Conservation (phyloP, 2,329 filamentous ascomycete genomes). For the Nemania serpens region DNA sequence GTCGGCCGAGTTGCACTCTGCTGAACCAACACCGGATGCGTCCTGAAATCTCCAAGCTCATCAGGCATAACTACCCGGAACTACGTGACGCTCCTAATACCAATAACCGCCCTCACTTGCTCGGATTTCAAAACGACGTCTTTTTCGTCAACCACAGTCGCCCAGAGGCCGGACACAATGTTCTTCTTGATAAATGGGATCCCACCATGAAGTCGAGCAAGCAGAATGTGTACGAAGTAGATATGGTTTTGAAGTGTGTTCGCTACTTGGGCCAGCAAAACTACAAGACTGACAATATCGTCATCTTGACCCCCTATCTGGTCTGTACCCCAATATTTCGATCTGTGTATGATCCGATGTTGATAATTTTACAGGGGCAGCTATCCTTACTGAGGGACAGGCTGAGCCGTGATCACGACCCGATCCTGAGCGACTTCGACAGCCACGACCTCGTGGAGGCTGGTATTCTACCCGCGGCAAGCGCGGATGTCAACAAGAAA, state of each 20-base stretch:
- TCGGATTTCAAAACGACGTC: conserved; percentile 63
- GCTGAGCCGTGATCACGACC: conserved; percentile 63
- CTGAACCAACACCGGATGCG: conserved; percentile 69
- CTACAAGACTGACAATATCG: conserved; percentile 67
- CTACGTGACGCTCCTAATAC: conserved; percentile 60
- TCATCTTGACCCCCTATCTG: conserved; percentile 73
- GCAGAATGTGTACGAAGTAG: conserved; percentile 66
- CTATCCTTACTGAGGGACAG: conserved; percentile 59
- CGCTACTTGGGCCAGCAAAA: conserved; percentile 73
- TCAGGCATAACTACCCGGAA: conserved; percentile 65
- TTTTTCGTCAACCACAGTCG: conserved; percentile 69
- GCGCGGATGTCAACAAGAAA: conserved; percentile 13
- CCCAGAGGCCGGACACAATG: conserved; percentile 49
- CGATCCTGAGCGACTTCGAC: conserved; percentile 71
- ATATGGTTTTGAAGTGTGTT: conserved; percentile 65
- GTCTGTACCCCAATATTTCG: neutral
- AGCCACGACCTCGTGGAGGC: conserved; percentile 59
- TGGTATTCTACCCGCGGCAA: conserved; percentile 13
- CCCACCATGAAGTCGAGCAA: conserved; percentile 58
- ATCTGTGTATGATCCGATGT: neutral
- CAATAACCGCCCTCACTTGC: conserved; percentile 48
- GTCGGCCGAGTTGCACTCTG: conserved; percentile 58
- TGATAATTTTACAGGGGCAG: conserved; percentile 53
- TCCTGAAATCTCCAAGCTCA: conserved; percentile 66
- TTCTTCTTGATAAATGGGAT: conserved; percentile 41